Evolutionary conservation across 805 yeast genomes (phyloP).

Genomic region (Peterozyma toletana): DNA sequence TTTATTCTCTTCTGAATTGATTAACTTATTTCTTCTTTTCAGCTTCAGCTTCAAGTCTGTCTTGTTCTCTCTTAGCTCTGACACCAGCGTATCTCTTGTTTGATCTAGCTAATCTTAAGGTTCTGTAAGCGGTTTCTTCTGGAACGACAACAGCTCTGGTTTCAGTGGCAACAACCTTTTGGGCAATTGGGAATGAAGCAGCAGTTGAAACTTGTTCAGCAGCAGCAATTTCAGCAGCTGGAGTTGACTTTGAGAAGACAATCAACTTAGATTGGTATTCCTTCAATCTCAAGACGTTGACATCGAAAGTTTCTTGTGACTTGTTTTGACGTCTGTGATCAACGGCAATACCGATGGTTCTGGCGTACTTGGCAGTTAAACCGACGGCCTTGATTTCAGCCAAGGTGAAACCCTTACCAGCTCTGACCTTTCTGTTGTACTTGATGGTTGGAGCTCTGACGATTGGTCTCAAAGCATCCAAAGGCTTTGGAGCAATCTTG

Average conservation of each 20-base stretch:
- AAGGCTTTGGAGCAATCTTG: constrained; percentile 93
- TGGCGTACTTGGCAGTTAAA: constrained; percentile 88
- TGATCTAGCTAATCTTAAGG: constrained; percentile 93
- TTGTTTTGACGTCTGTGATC: constrained; percentile 99
- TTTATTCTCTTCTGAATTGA: too few relatives aligned
- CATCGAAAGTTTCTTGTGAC: constrained; percentile 89
- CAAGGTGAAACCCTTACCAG: constrained; percentile 98
- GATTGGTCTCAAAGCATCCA: constrained; percentile 93
- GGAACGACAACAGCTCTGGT: constrained; percentile 86
- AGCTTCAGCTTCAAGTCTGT: constrained; percentile 98
- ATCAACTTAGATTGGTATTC: constrained; percentile 95
- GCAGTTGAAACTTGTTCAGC: constrained; percentile 68
- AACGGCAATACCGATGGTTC: constrained; percentile 97
- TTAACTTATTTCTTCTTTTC: constrained; percentile 88
- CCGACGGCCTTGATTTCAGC: constrained; percentile 99
- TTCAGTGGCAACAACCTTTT: constrained; percentile 61
- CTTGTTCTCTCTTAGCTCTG: constrained; percentile 97
- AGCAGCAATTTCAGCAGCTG: constrained; percentile 56
- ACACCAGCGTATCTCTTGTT: constrained; percentile 90
- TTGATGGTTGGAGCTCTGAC: constrained; percentile 98
- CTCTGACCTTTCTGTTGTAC: constrained; percentile 99
- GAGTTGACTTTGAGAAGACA: constrained; percentile 86
- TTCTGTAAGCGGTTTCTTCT: constrained; percentile 75
- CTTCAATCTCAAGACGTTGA: constrained; percentile 92
- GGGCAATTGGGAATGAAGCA: constrained; percentile 87